A percentile compares a stretch with the other conserved stretches of the same genome.
Conservation (phyloP, 2,329 filamentous ascomycete species). For the Tolypocladium tundrense region DNA sequence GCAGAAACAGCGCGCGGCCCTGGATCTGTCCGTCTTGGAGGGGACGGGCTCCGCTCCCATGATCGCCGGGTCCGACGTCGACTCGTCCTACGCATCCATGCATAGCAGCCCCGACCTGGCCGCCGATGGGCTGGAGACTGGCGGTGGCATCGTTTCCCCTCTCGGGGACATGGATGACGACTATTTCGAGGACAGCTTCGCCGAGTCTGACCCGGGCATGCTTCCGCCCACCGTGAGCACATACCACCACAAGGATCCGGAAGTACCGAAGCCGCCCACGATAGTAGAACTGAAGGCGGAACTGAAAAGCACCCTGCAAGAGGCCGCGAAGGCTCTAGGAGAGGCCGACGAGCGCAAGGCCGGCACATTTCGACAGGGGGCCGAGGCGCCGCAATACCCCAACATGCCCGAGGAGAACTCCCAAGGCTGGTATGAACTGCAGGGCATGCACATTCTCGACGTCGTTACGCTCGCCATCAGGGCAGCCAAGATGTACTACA, state of each 20-base stretch:
- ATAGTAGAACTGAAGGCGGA: constrained; percentile 63
- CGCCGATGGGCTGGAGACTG: constrained; percentile 25
- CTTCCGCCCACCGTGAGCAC: constrained; percentile 96
- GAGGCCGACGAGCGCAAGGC: constrained; percentile 37
- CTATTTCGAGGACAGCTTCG: constrained; percentile 46
- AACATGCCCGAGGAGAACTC: constrained; percentile 35
- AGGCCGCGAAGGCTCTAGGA: constrained; percentile 57
- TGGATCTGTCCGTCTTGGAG: constrained; percentile 47
- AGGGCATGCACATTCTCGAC: constrained; percentile 86
- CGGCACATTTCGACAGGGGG: constrained; percentile 15
- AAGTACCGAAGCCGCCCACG: constrained; percentile 74
- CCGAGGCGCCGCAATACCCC: constrained; percentile 18
- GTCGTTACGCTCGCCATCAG: constrained; percentile 91
- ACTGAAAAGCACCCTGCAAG: constrained; percentile 56
- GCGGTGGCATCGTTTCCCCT: constrained; percentile 35
- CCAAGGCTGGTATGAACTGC: constrained; percentile 72
- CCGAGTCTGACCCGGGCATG: constrained; percentile 64
- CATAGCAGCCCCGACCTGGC: constrained; percentile 47
- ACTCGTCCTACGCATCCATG: constrained; percentile 51
- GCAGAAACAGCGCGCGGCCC: constrained; percentile 45
- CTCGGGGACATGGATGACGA: constrained; percentile 31
- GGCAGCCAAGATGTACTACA: constrained; percentile 94
- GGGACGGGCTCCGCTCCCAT: constrained; percentile 21
- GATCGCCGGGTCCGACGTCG: constrained; percentile 36
- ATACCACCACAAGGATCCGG: constrained; percentile 76